Evolutionary conservation across 2,329 filamentous ascomycete species (phyloP), one percentile per base, ranked within the genome.

Genomic region (Lecanosticta acicola): DNA sequence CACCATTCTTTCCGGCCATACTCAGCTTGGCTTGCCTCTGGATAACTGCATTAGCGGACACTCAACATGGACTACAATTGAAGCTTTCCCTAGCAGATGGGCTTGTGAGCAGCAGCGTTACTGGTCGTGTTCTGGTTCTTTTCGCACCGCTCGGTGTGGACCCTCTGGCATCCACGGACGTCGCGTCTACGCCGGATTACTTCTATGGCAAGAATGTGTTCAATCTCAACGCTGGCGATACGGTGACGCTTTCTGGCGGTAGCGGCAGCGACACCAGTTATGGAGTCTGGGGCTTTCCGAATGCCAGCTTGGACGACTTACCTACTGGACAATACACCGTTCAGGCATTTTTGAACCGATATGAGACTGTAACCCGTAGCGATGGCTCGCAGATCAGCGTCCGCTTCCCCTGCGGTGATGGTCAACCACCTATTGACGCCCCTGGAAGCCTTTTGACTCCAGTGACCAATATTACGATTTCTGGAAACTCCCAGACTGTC

Each of bases 141-240:
- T 41, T 41, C 29, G 39, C 39, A 3, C 39, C 39, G 2, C 16
- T 16, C 4, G 39, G 39, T 3, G 29, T 41, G 5, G 58, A 66
- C 48, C 66, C 66, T 18, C 57, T 68, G n/a, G 54, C 61, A 3
- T 59, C 68, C 33, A 65, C 59, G 3, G 66, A 68, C 43, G 64
- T 68, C 26, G 59, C 57, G 1, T 59, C 60, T 2, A 63, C 64
- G 1, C 60, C 61, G 1, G 60, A 67, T 46, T 50, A 57, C n/a
- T 64, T 68, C 39, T 69, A 62, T 45, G 66, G 66, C 32, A 59
- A 66, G 49, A 68, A 67, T 37, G 65, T 67, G 3, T 62, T 54
- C 50, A 45, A 53, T 13, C 55, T 67, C 37, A 47, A 51, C 4
- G 24, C 50, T 7, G 48, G 47, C 5, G 41, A 53, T 9, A 45